Conservation (phyloP, 768 basidiomycete genomes). For the Phanerochaete carnosa region DNA sequence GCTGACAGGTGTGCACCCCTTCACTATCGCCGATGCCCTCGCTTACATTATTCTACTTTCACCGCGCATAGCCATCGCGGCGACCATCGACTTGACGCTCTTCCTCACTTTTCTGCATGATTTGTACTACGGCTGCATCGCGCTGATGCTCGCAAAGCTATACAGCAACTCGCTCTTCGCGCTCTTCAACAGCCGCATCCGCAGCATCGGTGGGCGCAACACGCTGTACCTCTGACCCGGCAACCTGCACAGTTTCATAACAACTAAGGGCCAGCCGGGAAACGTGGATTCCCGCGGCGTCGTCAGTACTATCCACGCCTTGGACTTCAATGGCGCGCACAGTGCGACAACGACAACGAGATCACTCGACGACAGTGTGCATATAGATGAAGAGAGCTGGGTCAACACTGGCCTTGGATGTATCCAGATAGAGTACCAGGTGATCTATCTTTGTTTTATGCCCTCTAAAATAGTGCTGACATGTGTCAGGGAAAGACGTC, state of each 20-base stretch:
- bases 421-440: neutral
- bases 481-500: no score
- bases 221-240: no score
- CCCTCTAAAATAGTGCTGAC: no score
- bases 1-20: neutral
- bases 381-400: neutral
- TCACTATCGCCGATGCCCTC: neutral
- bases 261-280: no score
- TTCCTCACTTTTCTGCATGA: neutral
- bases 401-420: neutral
- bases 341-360: no score
- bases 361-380: neutral
- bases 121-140: neutral
- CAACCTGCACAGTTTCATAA: no score
- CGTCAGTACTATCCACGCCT: no score
- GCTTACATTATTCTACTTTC: no score
- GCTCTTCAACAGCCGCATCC: conserved; percentile 7
- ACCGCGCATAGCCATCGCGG: no score
- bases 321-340: no score
- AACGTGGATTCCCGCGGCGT: no score
- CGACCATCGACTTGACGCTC: neutral
- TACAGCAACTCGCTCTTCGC: conserved; percentile 8
- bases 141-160: conserved; percentile 4
- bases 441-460: no score
- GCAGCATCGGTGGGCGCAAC: neutral